Base-by-base conservation (phyloP, 2,329 filamentous ascomycete genomes). In the Pestalotiopsis sp. region DNA sequence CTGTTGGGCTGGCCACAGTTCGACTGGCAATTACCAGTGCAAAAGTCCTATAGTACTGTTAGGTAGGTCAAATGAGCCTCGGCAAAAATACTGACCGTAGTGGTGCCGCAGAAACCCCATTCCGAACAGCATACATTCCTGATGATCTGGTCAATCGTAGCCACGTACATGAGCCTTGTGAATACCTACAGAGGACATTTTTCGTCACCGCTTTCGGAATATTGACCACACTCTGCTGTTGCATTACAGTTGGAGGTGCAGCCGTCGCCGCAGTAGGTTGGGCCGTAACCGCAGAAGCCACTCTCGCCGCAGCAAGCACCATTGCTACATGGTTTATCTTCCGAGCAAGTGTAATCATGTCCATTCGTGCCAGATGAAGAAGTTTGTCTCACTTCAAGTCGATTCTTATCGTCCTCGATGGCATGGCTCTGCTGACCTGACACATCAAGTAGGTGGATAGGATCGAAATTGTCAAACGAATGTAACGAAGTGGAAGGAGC, bases 141-240 rank as follows among this genome's bases (percentile, higher is more conserved):
- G 30, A 17, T 6, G 39, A 35, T 35, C 64, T 7, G 55, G 40
- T 17, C 44, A 52, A 52, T 17, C 13, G 20, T 3, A 52, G 44
- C 17, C 17, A 17, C 11, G 40, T 6, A 17, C 1, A 5, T 13
- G 10, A 44, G 40, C 4, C 3, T 14, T 44, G 6, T 55, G 59
- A 61, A 67, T 65, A 10, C 66, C 7, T 35, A 35, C 66, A 39
- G 55, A 65, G 13, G 17, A 22, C 20, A 52, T 56, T 17, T n/a
- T 35, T 35, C 30, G 7, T 35, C 30, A 6, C 22, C 62, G 9
- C 56, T 26, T 63, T 38, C n/a, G 3, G 17, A 22, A 39, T 63
- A 63, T 20, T 63, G 60, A 11, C 60, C 62, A 26, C 62, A 64
- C 48, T 35, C 38, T 22, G 62, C 62, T 17, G 62, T 64, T 14